Base-by-base conservation (phyloP, 23 red algal genomes). In the Gracilaria gracilis region DNA sequence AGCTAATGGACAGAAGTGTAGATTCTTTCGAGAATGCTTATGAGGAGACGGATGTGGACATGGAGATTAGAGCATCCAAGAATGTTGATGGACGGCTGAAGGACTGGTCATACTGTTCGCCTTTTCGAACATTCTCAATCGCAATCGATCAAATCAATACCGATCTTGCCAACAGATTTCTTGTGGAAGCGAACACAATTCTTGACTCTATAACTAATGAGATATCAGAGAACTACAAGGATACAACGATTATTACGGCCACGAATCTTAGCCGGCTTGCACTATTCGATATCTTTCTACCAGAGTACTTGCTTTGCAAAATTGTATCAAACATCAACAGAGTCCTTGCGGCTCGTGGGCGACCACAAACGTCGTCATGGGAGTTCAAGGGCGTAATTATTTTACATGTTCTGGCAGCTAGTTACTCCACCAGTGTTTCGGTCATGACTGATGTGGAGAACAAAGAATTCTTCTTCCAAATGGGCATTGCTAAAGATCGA, bases 381-480 rank as follows among this genome's bases (percentile, higher is more conserved):
- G 55, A 57, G 47, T 53, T 57, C 40, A 46, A 53, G 8, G 15
- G 75, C 27, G 20, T 50, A 15, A 15, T 80, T 49, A n/a, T 80
- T 53, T 38, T 80, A 47, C 75, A 80, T 47, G 50, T 57, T 46
- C 36, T 80, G 16, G 17, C 40, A 31, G 27, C 35, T 32, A 55
- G 75, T 16, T 80, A 80, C 4, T 2, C 46, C 8, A 50, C 46
- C 9, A 19, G 34, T 32, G 20, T 29, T 80, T 21, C 19, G 6
- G 0, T 2, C 54, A 50, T 80, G 16, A n/a, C 40, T 9, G 19
- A 0, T 50, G 40, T 5, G 13, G 47, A 47, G 8, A 50, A 80
- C 40, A 29, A 21, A 40, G 46, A 46, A 11, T 46, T 46, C 42
- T 46, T 46, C 11, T 46, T 46, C 11, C 42, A 46, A 46, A n/a